Base-by-base conservation (phyloP, 2,329 filamentous ascomycete species). In the Aspergillus hortae region DNA sequence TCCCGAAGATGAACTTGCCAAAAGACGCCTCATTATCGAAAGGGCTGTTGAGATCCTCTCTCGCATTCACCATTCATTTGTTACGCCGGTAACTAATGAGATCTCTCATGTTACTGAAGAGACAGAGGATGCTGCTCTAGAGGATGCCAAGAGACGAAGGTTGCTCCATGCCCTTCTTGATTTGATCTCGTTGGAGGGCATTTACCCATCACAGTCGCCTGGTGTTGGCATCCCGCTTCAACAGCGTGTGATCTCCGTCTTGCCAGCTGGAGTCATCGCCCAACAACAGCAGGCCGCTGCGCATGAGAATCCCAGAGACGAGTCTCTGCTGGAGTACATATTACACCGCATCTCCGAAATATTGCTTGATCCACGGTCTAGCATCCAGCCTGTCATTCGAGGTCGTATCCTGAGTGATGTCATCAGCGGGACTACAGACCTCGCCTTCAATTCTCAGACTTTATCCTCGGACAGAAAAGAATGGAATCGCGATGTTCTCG, bases 211-310 rank as follows among this genome's bases (percentile, higher is more conserved):
- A 5, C 61, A 75, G 14, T 74, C 73, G 12, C 55, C 61, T 17
- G 73, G 73, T 17, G 72, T 74, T 40, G 73, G 73, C 1, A 71
- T 76, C 43, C 74, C 74, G 10, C 58, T 76, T 11, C 72, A 75
- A 55, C 66, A 73, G 51, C 66, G 74, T 44, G 67, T 76, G 6
- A 72, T 74, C 38, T 75, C 74, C 21, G 70, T 72, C 12, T 53
- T 76, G 19, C 73, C 74, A 6, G 62, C 67, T 6, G 74, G 74
- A 1, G 69, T 75, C 15, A 69, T 74, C 56, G 70, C 73, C 30
- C 72, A 68, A 50, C 67, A 70, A 27, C 48, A 60, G 11, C 49
- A 62, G 19, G 23, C 45, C 0, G 41, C 55, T 27, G 32, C 57
- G 15, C 55, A 57, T 9, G 59, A 56, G 33, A 56, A 54, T 11